phyloP scores from a whole-genome alignment of 75 land plant genomes.

The Gnetum montanum region DNA sequence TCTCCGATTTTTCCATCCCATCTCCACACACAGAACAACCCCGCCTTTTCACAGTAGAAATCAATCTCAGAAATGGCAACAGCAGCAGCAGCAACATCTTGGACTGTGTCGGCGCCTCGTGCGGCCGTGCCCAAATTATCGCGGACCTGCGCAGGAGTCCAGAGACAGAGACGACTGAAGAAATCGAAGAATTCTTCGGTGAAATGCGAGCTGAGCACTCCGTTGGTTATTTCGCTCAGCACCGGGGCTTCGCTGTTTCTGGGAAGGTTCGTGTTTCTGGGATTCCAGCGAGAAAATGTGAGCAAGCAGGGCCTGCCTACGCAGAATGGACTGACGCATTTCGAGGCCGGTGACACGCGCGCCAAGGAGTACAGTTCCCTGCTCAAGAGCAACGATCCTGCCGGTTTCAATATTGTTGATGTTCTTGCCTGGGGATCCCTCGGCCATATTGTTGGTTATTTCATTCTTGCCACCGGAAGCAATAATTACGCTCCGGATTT shows the following conservation, averaged over 20 bases:
- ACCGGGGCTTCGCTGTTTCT: conserved; percentile 81
- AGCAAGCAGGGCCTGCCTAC: conserved; percentile 72
- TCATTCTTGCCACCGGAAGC: conserved; percentile 88
- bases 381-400: conserved; percentile 90
- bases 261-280: conserved; percentile 95
- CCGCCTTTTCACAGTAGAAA: no score
- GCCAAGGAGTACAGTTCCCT: conserved; percentile 74
- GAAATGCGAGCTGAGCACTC: conserved; percentile 50
- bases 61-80: no score
- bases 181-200: no score
- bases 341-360: conserved; percentile 84
- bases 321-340: conserved; percentile 92
- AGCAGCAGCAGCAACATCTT: no score
- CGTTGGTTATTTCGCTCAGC: conserved; percentile 81
- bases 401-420: conserved; percentile 94
- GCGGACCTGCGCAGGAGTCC: no score
- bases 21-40: no score
- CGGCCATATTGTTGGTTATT: conserved; percentile 90
- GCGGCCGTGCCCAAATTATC: no score
- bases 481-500: conserved; percentile 86
- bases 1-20: no score
- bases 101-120: no score
- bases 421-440: conserved; percentile 97
- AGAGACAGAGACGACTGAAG: no score
- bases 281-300: conserved; percentile 91